Base-by-base conservation (phyloP, 345 rosid genomes). In the Isatis tinctoria region DNA sequence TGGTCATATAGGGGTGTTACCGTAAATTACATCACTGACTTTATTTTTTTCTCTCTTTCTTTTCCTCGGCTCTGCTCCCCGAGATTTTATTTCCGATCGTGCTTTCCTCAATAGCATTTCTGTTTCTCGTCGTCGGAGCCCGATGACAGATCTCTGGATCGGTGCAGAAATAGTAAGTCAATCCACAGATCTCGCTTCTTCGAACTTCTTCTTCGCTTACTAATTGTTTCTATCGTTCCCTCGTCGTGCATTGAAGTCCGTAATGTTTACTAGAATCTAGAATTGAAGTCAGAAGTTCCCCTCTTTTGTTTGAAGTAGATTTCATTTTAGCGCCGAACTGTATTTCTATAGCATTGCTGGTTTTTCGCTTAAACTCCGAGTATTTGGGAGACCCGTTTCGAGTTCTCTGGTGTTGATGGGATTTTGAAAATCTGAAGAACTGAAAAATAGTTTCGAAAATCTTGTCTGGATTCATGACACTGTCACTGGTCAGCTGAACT, bases 81-180 rank as follows among this genome's bases (percentile, higher is more conserved):
- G 67, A 76, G 75, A 76, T 44, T 67, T 4, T 54, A 1, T 28
- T 28, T 54, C 75, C 71, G 75, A 76, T 70, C 75, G 80, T 76
- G 80, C 75, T 76, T 76, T 63, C 80, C 72, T 64, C 72, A 44
- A 36, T 35, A 33, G 1, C 74, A 44, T 44, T 44, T 63, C 51
- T 56, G 70, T 68, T 63, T 12, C 66, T 69, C 70, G 79, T 45
- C 79, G 75, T 43, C 70, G 64, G 74, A 76, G 74, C 33, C 59
- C 65, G 75, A 8, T 71, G 70, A 54, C 35, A 62, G 71, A 76
- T 76, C 75, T 76, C 66, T 54, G 33, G 40, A 57, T 56, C 61
- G 60, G 39, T 39, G 61, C 47, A 45, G 75, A 45, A 24, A 7
- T 14, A 36, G 75, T 70, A 64, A 64, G 80, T 76, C 6, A 70